Conservation (phyloP, 2,329 filamentous ascomycete species). For the Pseudogymnoascus sp. region DNA sequence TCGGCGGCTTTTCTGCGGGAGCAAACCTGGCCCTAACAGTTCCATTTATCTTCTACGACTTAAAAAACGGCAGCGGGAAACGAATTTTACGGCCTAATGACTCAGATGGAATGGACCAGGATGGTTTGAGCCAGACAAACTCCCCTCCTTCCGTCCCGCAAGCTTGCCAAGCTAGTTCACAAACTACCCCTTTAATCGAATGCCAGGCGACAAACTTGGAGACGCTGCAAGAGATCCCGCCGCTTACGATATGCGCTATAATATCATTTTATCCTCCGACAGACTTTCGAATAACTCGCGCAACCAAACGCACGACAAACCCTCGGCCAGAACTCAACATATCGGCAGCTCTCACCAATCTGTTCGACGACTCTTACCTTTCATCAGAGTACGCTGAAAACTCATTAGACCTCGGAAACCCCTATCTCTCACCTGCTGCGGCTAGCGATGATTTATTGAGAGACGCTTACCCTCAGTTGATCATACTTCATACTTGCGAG, state of each 20-base stretch:
- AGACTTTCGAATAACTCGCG: constrained; percentile 52
- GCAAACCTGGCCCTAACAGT: constrained; percentile 45
- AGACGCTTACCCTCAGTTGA: constrained; percentile 41
- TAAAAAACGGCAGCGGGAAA: constrained; percentile 33
- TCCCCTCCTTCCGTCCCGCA: neutral
- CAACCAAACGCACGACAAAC: constrained; percentile 48
- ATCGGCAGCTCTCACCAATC: constrained; percentile 49
- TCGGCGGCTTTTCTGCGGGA: constrained; percentile 51
- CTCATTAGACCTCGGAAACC: constrained; percentile 38
- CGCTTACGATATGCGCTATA: constrained; percentile 44
- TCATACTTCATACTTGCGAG: constrained; percentile 57
- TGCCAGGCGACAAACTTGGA: constrained; percentile 26
- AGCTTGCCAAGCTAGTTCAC: neutral
- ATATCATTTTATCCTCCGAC: constrained; percentile 56
- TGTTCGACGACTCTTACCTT: constrained; percentile 58
- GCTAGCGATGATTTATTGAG: constrained; percentile 46
- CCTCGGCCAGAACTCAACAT: constrained; percentile 50
- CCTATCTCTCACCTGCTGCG: constrained; percentile 51
- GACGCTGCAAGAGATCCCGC: constrained; percentile 29
- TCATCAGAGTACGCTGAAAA: constrained; percentile 42
- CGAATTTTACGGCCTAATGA: constrained; percentile 23
- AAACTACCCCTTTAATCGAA: constrained; percentile 21
- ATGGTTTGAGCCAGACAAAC: neutral
- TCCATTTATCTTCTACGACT: constrained; percentile 40
- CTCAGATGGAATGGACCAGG: neutral